phyloP scores from a whole-genome alignment of 2,329 filamentous ascomycete species.

The Colletotrichum abscissum region DNA sequence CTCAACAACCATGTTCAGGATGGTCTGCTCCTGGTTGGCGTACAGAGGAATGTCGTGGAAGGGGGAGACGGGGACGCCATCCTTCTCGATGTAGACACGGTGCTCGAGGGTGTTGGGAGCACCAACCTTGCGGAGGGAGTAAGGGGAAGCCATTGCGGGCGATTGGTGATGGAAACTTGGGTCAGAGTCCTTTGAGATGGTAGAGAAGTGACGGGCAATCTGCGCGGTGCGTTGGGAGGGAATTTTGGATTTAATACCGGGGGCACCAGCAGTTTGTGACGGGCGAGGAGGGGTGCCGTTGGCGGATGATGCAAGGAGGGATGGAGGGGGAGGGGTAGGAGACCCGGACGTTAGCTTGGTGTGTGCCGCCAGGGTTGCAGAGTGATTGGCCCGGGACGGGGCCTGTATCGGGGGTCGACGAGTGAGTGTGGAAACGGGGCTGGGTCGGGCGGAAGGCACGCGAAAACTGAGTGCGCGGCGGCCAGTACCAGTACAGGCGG shows the following conservation, averaged over 20 bases:
- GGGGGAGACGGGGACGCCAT: slow-evolving; percentile 91
- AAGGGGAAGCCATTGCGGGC: slow-evolving; percentile 71
- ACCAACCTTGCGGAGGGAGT: slow-evolving; percentile 86
- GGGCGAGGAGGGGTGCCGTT: slow-evolving; percentile 33
- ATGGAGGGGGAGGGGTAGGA: slow-evolving; percentile 46
- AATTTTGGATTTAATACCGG: slow-evolving; percentile 51
- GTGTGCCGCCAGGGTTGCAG: slow-evolving; percentile 42
- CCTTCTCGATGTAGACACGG: slow-evolving; percentile 97
- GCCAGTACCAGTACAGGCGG: slow-evolving; percentile 2
- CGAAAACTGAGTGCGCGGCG: slow-evolving; percentile 18
- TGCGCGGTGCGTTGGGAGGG: slow-evolving; percentile 63
- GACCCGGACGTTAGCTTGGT: slow-evolving; percentile 37
- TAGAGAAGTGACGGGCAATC: slow-evolving; percentile 66
- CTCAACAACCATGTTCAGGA: slow-evolving; percentile 99
- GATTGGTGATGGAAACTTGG: slow-evolving; percentile 38
- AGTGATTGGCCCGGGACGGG: slow-evolving; percentile 44
- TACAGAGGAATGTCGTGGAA: slow-evolving; percentile 99
- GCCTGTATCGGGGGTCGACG: slow-evolving; percentile 35
- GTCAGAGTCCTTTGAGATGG: slow-evolving; percentile 41
- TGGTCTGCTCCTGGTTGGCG: slow-evolving; percentile 93
- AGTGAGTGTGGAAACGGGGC: slow-evolving; percentile 32
- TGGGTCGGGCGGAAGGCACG: slow-evolving; percentile 32
- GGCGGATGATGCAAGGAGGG: slow-evolving; percentile 40
- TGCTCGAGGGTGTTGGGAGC: slow-evolving; percentile 95
- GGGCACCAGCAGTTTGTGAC: slow-evolving; percentile 29